A percentile compares a stretch with the other conserved stretches of the same genome.
phyloP scores from a whole-genome alignment of 331 rosid genomes.

The Malus hybrid region DNA sequence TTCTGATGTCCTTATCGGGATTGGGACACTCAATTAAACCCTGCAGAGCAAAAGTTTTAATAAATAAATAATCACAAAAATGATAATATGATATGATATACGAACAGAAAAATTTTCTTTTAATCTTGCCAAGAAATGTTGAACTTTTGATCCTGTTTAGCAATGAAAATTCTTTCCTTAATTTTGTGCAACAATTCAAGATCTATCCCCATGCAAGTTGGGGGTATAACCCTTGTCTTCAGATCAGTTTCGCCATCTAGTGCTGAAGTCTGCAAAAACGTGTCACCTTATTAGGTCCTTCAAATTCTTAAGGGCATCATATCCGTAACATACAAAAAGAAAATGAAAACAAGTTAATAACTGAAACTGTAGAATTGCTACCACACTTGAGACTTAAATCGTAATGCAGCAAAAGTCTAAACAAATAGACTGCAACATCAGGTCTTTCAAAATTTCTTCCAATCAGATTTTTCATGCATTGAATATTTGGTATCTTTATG shows the following conservation, averaged over 20 bases:
- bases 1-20: constrained; percentile 86
- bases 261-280: constrained; percentile 71
- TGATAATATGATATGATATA: constrained; percentile 8
- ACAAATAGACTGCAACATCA: not conserved
- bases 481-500: not conserved
- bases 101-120: constrained; percentile 6
- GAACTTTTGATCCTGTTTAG: not conserved
- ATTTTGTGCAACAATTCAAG: constrained; percentile 87
- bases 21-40: constrained; percentile 94
- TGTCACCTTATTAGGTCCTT: constrained; percentile 24
- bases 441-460: not conserved
- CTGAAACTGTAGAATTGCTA: not conserved
- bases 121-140: not conserved
- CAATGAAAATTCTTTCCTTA: constrained; percentile 47
- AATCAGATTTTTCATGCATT: not conserved
- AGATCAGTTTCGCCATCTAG: constrained; percentile 96
- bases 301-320: constrained; percentile 12
- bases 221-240: constrained; percentile 83
- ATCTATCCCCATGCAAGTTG: constrained; percentile 90
- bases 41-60: constrained; percentile 28
- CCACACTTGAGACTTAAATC: not conserved
- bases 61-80: not conserved
- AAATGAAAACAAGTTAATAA: not conserved
- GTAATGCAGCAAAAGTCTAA: not conserved
- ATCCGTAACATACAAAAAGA: not conserved